A percentile compares a stretch with the other conserved stretches of the same genome.
Evolutionary conservation across 2,329 filamentous ascomycete species (phyloP).

Genomic region (Chaetothyriales sp.): DNA sequence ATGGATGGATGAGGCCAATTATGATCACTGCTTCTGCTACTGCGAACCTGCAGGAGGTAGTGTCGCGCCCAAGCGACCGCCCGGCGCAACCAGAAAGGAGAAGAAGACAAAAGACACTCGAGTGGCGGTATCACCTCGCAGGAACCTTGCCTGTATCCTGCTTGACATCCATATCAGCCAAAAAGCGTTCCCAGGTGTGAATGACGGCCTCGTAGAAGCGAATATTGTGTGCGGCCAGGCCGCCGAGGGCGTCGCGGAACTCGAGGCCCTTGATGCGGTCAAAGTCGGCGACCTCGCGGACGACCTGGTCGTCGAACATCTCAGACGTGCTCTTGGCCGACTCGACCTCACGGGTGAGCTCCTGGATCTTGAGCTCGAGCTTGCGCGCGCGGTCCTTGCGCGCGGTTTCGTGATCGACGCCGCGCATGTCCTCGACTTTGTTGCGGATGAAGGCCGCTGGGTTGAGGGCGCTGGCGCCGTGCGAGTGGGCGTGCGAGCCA

Average conservation of each 20-base stretch:
- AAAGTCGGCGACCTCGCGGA: constrained; percentile 85
- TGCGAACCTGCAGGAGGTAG: too few relatives aligned
- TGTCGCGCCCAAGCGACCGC: too few relatives aligned
- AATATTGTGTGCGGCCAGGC: constrained; percentile 71
- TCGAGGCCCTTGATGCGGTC: constrained; percentile 92
- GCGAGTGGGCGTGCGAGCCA: background rate
- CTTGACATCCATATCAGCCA: constrained; percentile 73
- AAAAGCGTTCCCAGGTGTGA: constrained; percentile 76
- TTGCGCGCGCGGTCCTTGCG: constrained; percentile 77
- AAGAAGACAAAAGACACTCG: background rate
- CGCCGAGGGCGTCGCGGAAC: constrained; percentile 75
- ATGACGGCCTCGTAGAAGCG: constrained; percentile 71
- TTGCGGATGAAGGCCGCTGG: constrained; percentile 76
- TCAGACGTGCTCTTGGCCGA: constrained; percentile 73
- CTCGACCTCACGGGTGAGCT: constrained; percentile 80
- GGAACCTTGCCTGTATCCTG: constrained; percentile 11
- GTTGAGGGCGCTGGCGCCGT: constrained; percentile 33
- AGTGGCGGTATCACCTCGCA: background rate
- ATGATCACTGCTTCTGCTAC: too few relatives aligned
- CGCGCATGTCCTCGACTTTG: constrained; percentile 92
- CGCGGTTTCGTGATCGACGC: constrained; percentile 88
- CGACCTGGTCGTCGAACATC: constrained; percentile 90
- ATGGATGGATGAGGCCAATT: too few relatives aligned
- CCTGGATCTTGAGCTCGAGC: constrained; percentile 82
- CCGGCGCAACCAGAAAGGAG: too few relatives aligned